Evolutionary conservation across 2,329 filamentous ascomycete genomes (phyloP).

Genomic region (Cladobotryum mycophilum): DNA sequence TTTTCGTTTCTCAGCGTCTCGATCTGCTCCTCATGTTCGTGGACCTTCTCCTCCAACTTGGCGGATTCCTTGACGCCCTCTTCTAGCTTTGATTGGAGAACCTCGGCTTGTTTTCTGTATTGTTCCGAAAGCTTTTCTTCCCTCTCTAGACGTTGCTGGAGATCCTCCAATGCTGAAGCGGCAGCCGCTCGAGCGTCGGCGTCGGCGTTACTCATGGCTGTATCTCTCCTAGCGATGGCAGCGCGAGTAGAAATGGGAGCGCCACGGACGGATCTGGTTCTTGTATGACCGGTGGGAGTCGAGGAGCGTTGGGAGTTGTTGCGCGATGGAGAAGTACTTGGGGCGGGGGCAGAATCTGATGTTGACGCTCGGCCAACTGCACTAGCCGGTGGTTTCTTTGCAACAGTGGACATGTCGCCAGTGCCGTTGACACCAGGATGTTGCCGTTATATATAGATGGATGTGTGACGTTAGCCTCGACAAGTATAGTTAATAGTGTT

Average conservation of each 20-base stretch:
- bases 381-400: slow-evolving; percentile 47
- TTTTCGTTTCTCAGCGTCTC: slow-evolving; percentile 79
- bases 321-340: slow-evolving; percentile 34
- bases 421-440: slow-evolving; percentile 4
- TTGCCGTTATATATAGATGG: slow-evolving; percentile 2
- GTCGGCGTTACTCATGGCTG: slow-evolving; percentile 46
- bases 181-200: slow-evolving; percentile 75
- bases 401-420: slow-evolving; percentile 42
- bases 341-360: slow-evolving; percentile 29
- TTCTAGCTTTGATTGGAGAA: slow-evolving; percentile 79
- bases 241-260: slow-evolving; percentile 69
- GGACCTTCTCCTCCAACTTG: slow-evolving; percentile 78
- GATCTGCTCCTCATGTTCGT: slow-evolving; percentile 79
- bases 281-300: slow-evolving; percentile 36
- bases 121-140: slow-evolving; percentile 74
- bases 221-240: slow-evolving; percentile 55
- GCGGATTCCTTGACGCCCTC: slow-evolving; percentile 77
- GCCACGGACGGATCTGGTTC: slow-evolving; percentile 60
- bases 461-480: neutral
- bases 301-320: slow-evolving; percentile 38
- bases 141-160: slow-evolving; percentile 75
- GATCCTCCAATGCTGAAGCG: slow-evolving; percentile 71
- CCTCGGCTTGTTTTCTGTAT: slow-evolving; percentile 75
- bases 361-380: slow-evolving; percentile 41
- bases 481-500: too few species aligned